Percentiles rank a stretch among this genome's conserved stretches.
Conservation (phyloP, 2,329 filamentous ascomycete species). For the Fusarium sororula region DNA sequence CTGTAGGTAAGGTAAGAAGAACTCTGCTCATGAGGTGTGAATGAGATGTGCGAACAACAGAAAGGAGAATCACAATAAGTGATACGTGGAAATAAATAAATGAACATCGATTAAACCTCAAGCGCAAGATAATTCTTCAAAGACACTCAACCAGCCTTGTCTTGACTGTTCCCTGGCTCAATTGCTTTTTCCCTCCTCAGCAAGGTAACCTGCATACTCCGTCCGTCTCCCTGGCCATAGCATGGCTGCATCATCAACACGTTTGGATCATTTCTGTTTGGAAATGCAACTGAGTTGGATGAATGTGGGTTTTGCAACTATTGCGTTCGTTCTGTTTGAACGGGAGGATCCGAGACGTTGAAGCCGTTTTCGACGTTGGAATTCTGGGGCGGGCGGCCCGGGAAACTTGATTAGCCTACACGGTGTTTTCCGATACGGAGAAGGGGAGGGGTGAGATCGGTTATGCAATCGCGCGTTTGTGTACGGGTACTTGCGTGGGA, state of each 20-base stretch:
- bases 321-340: neutral
- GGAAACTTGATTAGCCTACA: neutral
- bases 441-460: neutral
- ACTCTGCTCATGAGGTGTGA: neutral
- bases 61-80: neutral
- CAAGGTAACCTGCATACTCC: neutral
- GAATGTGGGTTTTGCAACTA: neutral
- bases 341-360: neutral
- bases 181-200: neutral
- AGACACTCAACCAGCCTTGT: neutral
- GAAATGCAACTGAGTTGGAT: accelerated
- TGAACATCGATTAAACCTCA: neutral
- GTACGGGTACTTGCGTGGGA: neutral
- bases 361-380: neutral
- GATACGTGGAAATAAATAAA: accelerated
- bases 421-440: accelerated
- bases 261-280: neutral
- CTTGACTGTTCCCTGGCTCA: neutral
- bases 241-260: neutral
- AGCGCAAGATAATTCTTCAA: neutral
- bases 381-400: neutral
- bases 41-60: accelerated
- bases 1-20: too few species aligned
- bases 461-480: neutral
- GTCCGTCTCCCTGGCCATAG: neutral